Conservation (phyloP, 306 rosid genomes). For the Pyrus communis region DNA sequence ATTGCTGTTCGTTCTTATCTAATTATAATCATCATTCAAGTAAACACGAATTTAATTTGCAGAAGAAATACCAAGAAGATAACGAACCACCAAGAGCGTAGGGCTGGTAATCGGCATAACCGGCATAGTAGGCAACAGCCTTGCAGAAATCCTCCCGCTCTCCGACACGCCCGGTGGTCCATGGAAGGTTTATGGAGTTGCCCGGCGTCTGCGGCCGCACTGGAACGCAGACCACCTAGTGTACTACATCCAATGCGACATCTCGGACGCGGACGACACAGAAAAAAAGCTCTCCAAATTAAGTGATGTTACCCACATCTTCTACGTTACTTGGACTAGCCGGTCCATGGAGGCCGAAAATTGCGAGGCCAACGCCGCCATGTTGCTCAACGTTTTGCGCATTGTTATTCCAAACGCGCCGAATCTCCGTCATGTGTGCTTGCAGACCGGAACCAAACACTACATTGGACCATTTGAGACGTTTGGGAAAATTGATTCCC, state of each 20-base stretch:
- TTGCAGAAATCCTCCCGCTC: slow-evolving; percentile 32
- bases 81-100: slow-evolving; percentile 37
- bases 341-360: slow-evolving; percentile 43
- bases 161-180: slow-evolving; percentile 61
- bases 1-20: no score
- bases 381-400: slow-evolving; percentile 41
- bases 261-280: slow-evolving; percentile 41
- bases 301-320: slow-evolving; percentile 54
- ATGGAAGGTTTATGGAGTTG: slow-evolving; percentile 69
- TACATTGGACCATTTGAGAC: slow-evolving; percentile 44
- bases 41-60: background rate
- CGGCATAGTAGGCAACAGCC: slow-evolving; percentile 63
- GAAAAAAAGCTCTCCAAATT: slow-evolving; percentile 43
- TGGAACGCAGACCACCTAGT: slow-evolving; percentile 56
- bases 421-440: slow-evolving; percentile 54
- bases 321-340: slow-evolving; percentile 46
- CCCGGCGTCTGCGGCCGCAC: slow-evolving; percentile 47
- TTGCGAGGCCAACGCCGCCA: slow-evolving; percentile 44
- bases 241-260: slow-evolving; percentile 56
- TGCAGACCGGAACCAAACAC: slow-evolving; percentile 55
- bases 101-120: slow-evolving; percentile 51
- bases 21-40: no score
- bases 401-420: slow-evolving; percentile 50
- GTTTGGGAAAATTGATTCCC: slow-evolving; percentile 12
- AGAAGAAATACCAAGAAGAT: slow-evolving; percentile 46